Evolutionary conservation across 306 rosid species (phyloP), one percentile per base, ranked within the genome.

Genomic region (Calophaca sinica): DNA sequence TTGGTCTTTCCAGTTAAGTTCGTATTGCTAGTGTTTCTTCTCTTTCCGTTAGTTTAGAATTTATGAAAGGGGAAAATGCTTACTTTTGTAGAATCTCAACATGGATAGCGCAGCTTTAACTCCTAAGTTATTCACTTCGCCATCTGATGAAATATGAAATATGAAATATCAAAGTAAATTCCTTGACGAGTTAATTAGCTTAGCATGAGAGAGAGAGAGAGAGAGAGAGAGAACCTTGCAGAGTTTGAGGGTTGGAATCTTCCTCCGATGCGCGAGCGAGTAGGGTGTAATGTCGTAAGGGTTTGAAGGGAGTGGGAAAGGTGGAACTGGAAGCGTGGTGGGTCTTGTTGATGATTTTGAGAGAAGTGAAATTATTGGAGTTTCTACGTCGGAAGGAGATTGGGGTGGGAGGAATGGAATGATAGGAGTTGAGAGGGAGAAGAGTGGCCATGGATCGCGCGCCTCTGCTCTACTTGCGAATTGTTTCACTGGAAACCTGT

Each of bases 51-150:
- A 5, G 6, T 50, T 50, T 32, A 39, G 33, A 63, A 72, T 2
- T 13, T 6, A 8, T 8, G 15, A 72, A 62, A 38, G 10, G 32
- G 60, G n/a, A 6, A 31, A 45, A 13, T 1, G 33, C 86, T 83
- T 68, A 87, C 96, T 86, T 83, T 87, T 90, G 90, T 93, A 90
- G 89, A 93, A 93, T 79, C 70, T 89, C 59, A 93, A 81, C 67
- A 90, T 20, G 11, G 87, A 87, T 12, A 90, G 48, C 4, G 96
- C 96, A 70, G 82, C 87, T 85, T 78, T 75, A 45, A 93, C 96
- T 38, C 98, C 96, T 61, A 87, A 49, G 52, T 61, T 77, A 73
- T 87, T 79, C 42, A 67, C 87, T 66, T 89, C 87, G 74, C 68
- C 57, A 68, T 84, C 90, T 88, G 79, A 35, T 44, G 1, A 52